These are phyloP conservation scores for Pisolithus tinctorius DNA, from an alignment of 768 basidiomycete species.

Conservation along the genomic window DNA sequence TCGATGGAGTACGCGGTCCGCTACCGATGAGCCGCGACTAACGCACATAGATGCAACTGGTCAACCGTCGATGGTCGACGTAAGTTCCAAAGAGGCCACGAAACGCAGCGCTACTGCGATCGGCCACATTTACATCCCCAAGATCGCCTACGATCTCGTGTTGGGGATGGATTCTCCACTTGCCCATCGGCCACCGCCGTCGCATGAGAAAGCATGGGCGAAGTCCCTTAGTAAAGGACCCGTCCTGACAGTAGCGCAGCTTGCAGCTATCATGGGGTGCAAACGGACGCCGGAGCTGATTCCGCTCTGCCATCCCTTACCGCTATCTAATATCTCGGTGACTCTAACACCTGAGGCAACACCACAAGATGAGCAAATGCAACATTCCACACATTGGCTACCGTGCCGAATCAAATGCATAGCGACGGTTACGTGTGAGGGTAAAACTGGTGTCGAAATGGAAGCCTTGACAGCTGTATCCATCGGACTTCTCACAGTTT, in stretches of 20 bases:
- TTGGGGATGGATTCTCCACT: slow-evolving; percentile 20
- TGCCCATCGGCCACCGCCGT: slow-evolving; percentile 2
- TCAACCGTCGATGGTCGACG: slow-evolving; percentile 78
- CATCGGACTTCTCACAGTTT: slow-evolving; percentile 72
- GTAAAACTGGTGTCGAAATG: slow-evolving; percentile 89
- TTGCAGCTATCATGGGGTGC: slow-evolving; percentile 83
- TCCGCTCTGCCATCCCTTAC: slow-evolving; percentile 83
- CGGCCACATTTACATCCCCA: slow-evolving; percentile 66
- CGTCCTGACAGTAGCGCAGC: slow-evolving; percentile 66
- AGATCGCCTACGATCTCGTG: slow-evolving; percentile 58
- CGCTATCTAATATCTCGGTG: slow-evolving; percentile 65
- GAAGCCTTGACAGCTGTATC: slow-evolving; percentile 86
- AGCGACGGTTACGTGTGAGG: slow-evolving; percentile 68
- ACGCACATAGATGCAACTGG: slow-evolving; percentile 73
- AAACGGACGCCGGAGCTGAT: slow-evolving; percentile 82
- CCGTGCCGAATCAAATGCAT: slow-evolving; percentile 52
- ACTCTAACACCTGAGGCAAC: slow-evolving; percentile 42
- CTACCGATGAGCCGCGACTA: slow-evolving; percentile 24
- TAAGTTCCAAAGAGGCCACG: slow-evolving; percentile 55
- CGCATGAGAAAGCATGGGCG: slow-evolving; percentile 30
- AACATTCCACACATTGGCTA: neutral
- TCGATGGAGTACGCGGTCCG: slow-evolving; percentile 16
- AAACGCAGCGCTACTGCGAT: slow-evolving; percentile 67
- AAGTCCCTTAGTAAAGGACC: slow-evolving; percentile 65
- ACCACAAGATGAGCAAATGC: slow-evolving; percentile 1